Evolutionary conservation across 768 basidiomycete species (phyloP).

Genomic region (Amanita pallidorosea): DNA sequence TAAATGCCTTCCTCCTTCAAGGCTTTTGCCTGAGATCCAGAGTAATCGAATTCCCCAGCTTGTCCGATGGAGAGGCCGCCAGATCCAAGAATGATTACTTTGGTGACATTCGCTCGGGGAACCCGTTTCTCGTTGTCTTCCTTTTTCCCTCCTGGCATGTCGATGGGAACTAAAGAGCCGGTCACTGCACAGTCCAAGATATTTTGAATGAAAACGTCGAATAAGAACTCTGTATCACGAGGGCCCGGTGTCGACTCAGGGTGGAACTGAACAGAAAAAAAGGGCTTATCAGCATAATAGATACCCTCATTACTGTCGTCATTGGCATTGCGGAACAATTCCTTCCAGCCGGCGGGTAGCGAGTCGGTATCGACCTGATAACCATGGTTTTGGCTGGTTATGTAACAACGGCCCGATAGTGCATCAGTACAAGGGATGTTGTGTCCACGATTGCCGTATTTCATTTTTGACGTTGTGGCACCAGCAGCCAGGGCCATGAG

Average conservation of each 20-base stretch:
- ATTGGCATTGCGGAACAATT: slow-evolving; percentile 93
- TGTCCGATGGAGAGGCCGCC: slow-evolving; percentile 98
- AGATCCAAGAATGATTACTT: slow-evolving; percentile 95
- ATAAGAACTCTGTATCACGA: slow-evolving; percentile 96
- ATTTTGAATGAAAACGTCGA: slow-evolving; percentile 92
- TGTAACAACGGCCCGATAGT: slow-evolving; percentile 92
- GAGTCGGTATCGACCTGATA: slow-evolving; percentile 83
- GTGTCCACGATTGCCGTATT: slow-evolving; percentile 98
- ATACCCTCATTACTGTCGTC: slow-evolving; percentile 98
- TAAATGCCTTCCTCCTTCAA: slow-evolving; percentile 99
- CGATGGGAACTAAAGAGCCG: slow-evolving; percentile 42
- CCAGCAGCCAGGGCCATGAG: slow-evolving; percentile 91
- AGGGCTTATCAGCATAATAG: slow-evolving; percentile 85
- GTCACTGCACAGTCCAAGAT: slow-evolving; percentile 63
- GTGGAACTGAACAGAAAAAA: slow-evolving; percentile 99
- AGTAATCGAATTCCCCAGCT: slow-evolving; percentile 99
- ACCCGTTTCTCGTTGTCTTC: slow-evolving; percentile 70
- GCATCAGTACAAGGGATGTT: slow-evolving; percentile 97
- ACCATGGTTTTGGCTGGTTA: slow-evolving; percentile 98
- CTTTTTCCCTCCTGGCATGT: slow-evolving; percentile 70
- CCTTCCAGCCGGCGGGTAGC: slow-evolving; percentile 81
- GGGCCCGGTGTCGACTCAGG: slow-evolving; percentile 96
- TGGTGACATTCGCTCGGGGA: slow-evolving; percentile 71
- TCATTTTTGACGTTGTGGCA: slow-evolving; percentile 95
- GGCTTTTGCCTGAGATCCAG: slow-evolving; percentile 97